Base-by-base conservation (phyloP, 768 basidiomycete genomes). In the Suillus plorans region DNA sequence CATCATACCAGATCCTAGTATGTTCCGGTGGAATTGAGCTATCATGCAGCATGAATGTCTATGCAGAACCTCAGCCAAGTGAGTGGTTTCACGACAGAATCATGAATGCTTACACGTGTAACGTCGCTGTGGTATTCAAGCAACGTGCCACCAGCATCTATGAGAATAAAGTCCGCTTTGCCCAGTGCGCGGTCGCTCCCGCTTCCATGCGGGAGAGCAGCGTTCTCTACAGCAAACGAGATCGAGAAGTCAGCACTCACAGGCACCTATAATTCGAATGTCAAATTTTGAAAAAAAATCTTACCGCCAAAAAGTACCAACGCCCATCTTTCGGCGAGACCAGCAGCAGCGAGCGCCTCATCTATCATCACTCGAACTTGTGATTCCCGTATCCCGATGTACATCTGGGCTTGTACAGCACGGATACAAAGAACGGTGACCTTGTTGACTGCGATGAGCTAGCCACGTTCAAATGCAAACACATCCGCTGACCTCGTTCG, bases 161-260 rank as follows among this genome's bases (percentile, higher is more conserved):
- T 88, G 16, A 95, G 80, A 13, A 88, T 82, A 64, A 92, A 84
- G 68, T 96, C 93, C 6, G 80, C 70, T 61, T 77, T 72, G 1
- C 74, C 77, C 14, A 95, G 79, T 0, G 70, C 69, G 39, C 87
- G 84, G 71, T 95, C 90, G 0, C 88, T 89, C 3, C 92, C 91
- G 44, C 83, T 81, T 7, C 93, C 95, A 73, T 95, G 94, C 4
- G 93, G 94, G 28, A 93, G 84, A 3, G 92, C 93, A 6, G 92
- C 94, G 69, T 95, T 91, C 65, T 90, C 94, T 95, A 73, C 8
- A 20, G 41, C 3, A 61, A 41, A 65, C 65, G 57, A 52, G 22
- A 55, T 13, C 20, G 56, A 66, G 37, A 69, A 56, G 57, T 37
- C 41, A 64, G 41, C 8, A 62, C 49, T 36, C 49, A 28, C 41